Evolutionary conservation across 2,329 filamentous ascomycete genomes (phyloP).

Genomic region (Colletotrichum spinosum): DNA sequence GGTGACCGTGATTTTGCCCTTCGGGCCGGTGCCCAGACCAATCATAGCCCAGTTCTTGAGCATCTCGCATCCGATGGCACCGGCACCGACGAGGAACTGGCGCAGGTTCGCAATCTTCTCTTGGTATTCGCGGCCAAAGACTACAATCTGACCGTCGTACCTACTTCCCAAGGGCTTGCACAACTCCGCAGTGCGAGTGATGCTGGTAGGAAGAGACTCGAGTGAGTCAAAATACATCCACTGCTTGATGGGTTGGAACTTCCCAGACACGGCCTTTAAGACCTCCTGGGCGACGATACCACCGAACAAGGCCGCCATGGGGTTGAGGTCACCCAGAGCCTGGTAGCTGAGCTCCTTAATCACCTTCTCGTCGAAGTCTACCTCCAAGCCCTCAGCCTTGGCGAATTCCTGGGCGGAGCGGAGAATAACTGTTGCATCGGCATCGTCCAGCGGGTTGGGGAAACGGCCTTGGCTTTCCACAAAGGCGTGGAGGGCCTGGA

Average conservation of each 20-base stretch:
- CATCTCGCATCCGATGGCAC: constrained; percentile 98
- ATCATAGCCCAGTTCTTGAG: constrained; percentile 99
- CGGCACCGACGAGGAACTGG: constrained; percentile 94
- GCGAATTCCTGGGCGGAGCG: constrained; percentile 81
- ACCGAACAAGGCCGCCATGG: constrained; percentile 95
- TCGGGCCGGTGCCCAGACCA: constrained; percentile 87
- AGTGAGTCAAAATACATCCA: constrained; percentile 98
- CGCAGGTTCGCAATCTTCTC: constrained; percentile 91
- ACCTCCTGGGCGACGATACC: constrained; percentile 94
- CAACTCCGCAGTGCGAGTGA: constrained; percentile 82
- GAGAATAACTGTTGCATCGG: constrained; percentile 83
- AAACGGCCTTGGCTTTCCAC: constrained; percentile 79
- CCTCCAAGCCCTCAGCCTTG: constrained; percentile 78
- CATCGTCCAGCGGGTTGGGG: constrained; percentile 85
- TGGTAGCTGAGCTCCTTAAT: constrained; percentile 95
- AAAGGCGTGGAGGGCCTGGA: constrained; percentile 93
- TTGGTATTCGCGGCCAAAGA: constrained; percentile 94
- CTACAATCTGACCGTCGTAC: constrained; percentile 97
- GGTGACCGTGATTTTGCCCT: constrained; percentile 91
- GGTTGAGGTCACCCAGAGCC: constrained; percentile 88
- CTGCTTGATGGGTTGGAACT: constrained; percentile 95
- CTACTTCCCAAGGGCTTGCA: constrained; percentile 88
- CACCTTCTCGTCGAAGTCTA: constrained; percentile 92
- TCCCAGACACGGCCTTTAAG: constrained; percentile 95
- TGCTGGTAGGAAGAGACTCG: constrained; percentile 87